phyloP scores from a whole-genome alignment of 2,329 filamentous ascomycete species.

The Apiospora aurea region DNA sequence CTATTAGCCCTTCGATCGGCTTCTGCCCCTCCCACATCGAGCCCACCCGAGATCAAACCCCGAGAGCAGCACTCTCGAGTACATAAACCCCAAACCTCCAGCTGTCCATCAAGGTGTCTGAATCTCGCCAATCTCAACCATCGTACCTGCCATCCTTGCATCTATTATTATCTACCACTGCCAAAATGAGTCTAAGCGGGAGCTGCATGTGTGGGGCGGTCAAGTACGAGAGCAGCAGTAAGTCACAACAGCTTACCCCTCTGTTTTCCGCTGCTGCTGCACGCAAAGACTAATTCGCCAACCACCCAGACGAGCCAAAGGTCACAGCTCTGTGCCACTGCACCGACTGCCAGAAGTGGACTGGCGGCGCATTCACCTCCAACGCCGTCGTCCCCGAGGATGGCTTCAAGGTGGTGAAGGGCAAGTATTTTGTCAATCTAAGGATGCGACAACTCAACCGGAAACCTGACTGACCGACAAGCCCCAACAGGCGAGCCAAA shows the following conservation, averaged over 20 bases:
- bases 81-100: not conserved
- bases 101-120: not conserved
- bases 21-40: not conserved
- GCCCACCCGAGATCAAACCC: not conserved
- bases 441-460: not conserved
- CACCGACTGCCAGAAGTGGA: constrained; percentile 44
- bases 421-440: too few species aligned
- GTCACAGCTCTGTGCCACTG: constrained; percentile 18
- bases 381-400: constrained; percentile 57
- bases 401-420: constrained; percentile 57
- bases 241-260: not conserved
- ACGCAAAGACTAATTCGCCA: not conserved
- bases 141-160: not conserved
- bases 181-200: not conserved
- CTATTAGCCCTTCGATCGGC: not conserved
- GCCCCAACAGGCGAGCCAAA: constrained; percentile 51
- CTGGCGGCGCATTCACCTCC: constrained; percentile 61
- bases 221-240: constrained; percentile 5
- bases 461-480: not conserved
- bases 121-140: not conserved
- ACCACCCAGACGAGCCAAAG: not conserved
- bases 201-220: constrained; percentile 15
- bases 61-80: not conserved
- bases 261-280: not conserved
- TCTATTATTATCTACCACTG: not conserved